phyloP scores from a whole-genome alignment of 1,284 basidiomycete genomes.

The Puccinia triticina region DNA sequence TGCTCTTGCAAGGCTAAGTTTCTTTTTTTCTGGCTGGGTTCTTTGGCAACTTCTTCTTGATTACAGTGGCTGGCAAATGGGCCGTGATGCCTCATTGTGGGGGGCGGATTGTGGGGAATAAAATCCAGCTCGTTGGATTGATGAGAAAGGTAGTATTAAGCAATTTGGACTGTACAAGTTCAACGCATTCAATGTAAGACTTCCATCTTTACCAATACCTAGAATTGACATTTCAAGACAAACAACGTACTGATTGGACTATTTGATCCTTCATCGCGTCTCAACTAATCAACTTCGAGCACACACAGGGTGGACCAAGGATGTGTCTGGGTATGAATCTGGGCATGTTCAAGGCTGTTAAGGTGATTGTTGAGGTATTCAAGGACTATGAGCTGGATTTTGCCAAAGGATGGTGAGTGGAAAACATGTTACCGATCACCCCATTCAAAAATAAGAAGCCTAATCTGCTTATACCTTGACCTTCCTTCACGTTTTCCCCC shows the following conservation, averaged over 20 bases:
- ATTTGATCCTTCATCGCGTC: not conserved
- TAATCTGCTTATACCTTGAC: not conserved
- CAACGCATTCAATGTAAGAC: constrained; percentile 56
- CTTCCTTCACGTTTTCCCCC: too few species aligned
- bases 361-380: constrained; percentile 30
- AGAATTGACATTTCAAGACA: not conserved
- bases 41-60: too few species aligned
- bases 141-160: constrained; percentile 51
- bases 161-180: constrained; percentile 54
- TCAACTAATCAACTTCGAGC: not conserved
- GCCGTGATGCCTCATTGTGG: constrained; percentile 53
- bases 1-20: too few species aligned
- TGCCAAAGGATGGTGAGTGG: constrained; percentile 26
- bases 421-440: too few species aligned
- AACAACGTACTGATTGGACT: not conserved
- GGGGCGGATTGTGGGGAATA: constrained; percentile 54
- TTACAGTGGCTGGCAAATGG: constrained; percentile 53
- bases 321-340: constrained; percentile 45
- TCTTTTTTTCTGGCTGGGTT: too few species aligned
- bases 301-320: constrained; percentile 31
- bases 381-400: constrained; percentile 36
- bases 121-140: constrained; percentile 55
- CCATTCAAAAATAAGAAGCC: not conserved
- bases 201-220: not conserved
- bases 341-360: constrained; percentile 11